Evolutionary conservation across 768 basidiomycete species (phyloP).

Genomic region (Austroboletus festivus): DNA sequence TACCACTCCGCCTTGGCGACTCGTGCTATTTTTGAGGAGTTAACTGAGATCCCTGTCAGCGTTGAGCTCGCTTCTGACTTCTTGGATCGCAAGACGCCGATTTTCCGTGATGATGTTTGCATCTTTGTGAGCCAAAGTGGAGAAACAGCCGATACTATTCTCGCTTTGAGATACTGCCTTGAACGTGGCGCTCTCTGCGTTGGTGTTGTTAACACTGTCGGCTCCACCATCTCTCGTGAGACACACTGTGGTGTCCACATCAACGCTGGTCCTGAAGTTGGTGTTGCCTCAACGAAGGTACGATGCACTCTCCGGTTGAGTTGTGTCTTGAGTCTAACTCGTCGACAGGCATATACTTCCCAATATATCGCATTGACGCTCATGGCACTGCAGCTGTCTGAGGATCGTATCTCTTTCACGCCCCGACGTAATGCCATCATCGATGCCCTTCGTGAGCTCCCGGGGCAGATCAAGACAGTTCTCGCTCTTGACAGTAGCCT

Average conservation of each 20-base stretch:
- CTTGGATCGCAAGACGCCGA: slow-evolving; percentile 97
- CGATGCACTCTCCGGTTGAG: background rate
- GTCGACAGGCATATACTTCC: slow-evolving; percentile 85
- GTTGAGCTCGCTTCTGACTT: slow-evolving; percentile 98
- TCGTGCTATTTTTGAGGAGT: slow-evolving; percentile 95
- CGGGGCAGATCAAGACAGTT: slow-evolving; percentile 82
- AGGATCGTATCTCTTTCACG: slow-evolving; percentile 92
- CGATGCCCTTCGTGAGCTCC: slow-evolving; percentile 86
- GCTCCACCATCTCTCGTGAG: slow-evolving; percentile 95
- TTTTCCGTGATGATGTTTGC: slow-evolving; percentile 98
- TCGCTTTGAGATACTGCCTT: slow-evolving; percentile 93
- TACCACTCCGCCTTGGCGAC: slow-evolving; percentile 98
- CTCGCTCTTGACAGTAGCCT: slow-evolving; percentile 74
- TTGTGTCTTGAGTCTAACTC: background rate
- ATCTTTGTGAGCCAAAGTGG: slow-evolving; percentile 97
- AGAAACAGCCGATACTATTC: slow-evolving; percentile 97
- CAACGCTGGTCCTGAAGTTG: slow-evolving; percentile 98
- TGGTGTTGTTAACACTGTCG: slow-evolving; percentile 98
- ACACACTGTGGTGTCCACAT: slow-evolving; percentile 99
- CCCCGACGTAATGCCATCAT: slow-evolving; percentile 92
- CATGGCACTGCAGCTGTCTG: slow-evolving; percentile 97
- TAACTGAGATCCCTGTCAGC: slow-evolving; percentile 97
- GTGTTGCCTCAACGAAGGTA: slow-evolving; percentile 98
- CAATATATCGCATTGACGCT: slow-evolving; percentile 98
- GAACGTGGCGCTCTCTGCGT: slow-evolving; percentile 96